Evolutionary conservation across 257 asterid species (phyloP).

Genomic region (Ballota nigra): DNA sequence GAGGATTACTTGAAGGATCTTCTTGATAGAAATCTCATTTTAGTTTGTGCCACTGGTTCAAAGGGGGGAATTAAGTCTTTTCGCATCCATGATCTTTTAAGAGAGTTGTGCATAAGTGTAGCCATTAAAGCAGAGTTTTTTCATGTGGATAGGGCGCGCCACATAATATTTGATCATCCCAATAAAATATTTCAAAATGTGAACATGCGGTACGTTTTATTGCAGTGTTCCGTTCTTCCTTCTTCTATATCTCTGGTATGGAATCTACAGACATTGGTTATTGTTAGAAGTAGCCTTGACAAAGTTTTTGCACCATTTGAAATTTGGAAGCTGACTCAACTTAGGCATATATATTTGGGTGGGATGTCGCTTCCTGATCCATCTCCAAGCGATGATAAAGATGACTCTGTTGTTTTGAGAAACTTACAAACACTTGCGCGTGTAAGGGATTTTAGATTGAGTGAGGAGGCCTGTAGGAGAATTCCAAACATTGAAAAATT

Average conservation of each 20-base stretch:
- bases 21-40: neutral
- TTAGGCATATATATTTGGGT: neutral
- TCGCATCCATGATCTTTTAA: too few species aligned
- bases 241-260: too few species aligned
- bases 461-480: too few species aligned
- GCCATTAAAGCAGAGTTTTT: neutral
- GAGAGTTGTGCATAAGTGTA: neutral
- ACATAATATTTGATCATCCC: neutral
- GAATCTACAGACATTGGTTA: neutral
- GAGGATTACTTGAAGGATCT: neutral
- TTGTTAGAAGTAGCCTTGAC: fast-evolving
- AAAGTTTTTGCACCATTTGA: neutral
- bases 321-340: slow-evolving; percentile 6
- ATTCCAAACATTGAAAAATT: slow-evolving; percentile 10
- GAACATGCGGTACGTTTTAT: neutral
- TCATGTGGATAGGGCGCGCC: neutral
- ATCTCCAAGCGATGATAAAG: neutral
- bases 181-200: neutral
- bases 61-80: neutral
- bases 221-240: neutral
- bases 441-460: neutral
- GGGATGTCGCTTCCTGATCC: neutral
- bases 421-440: neutral
- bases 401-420: neutral
- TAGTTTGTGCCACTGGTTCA: neutral